Evolutionary conservation across 495 filamentous ascomycete species (phyloP).

Genomic region (Aspergillus taichungensis): DNA sequence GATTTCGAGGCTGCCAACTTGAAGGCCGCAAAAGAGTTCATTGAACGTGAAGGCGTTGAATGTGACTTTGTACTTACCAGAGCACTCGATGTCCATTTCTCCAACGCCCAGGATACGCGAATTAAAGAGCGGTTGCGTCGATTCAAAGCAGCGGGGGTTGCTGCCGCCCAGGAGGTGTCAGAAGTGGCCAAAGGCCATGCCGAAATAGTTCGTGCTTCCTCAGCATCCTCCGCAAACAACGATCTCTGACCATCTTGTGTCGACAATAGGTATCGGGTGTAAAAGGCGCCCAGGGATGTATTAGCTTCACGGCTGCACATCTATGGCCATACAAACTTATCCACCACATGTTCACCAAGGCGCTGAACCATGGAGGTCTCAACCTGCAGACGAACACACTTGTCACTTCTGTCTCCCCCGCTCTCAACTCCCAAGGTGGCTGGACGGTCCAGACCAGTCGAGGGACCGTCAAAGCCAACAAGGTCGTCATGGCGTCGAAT

Average conservation of each 20-base stretch:
- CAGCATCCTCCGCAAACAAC: too few relatives aligned
- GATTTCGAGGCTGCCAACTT: constrained; percentile 26
- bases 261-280: constrained; percentile 21
- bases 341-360: constrained; percentile 48
- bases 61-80: constrained; percentile 34
- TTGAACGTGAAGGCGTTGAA: constrained; percentile 29
- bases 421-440: constrained; percentile 11
- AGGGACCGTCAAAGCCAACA: constrained; percentile 42
- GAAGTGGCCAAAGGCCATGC: constrained; percentile 11
- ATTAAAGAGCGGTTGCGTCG: too few relatives aligned
- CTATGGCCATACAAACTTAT: constrained; percentile 59
- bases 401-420: constrained; percentile 25
- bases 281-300: constrained; percentile 24
- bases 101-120: too few relatives aligned
- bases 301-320: constrained; percentile 45
- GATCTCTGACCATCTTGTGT: background rate
- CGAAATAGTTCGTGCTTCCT: constrained; percentile 14
- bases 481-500: constrained; percentile 63
- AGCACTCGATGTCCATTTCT: constrained; percentile 24
- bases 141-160: too few relatives aligned
- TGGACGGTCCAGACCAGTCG: constrained; percentile 46
- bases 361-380: constrained; percentile 37
- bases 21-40: constrained; percentile 18
- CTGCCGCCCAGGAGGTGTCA: constrained; percentile 2
- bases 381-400: constrained; percentile 57